Base-by-base conservation (phyloP, 2,329 filamentous ascomycete species). In the Penicillium sp. region DNA sequence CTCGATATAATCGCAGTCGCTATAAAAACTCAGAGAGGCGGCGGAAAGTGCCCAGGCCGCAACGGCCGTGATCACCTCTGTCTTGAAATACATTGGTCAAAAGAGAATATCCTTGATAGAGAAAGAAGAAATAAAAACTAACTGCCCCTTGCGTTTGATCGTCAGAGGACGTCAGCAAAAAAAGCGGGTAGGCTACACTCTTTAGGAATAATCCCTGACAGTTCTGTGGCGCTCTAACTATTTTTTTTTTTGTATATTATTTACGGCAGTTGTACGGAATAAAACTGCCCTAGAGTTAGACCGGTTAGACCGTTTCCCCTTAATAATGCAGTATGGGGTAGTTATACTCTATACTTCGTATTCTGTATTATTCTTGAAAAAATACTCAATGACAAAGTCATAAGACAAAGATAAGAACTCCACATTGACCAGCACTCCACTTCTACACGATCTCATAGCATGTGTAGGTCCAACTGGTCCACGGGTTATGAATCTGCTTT, bases 31-130 rank as follows among this genome's bases (percentile, higher is more conserved):
- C 22, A 56, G 40, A 48, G 58, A 53, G 48, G 50, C 52, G 11
- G 61, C 48, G 26, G 60, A 41, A 17, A 60, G 50, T 35, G 63
- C 65, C 65, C 66, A 70, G 10, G 63, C 62, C 30, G 62, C 61
- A 35, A 69, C 16, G n/a, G 66, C 68, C 43, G 62, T 54, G 55
- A 67, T 41, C 7, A 40, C 12, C 22, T 40, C 33, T 28, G 26
- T 28, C 36, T 30, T 40, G 25, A 49, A 8, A 49, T 49, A 30
- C 46, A 49, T 49, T 49, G 3, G 26, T 16, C n/a, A 30, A 22
- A 40, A 9, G 3, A 19, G 22, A 5, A 37, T 48, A 11, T 11
- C 12, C n/a, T 44, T 11, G 14, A n/a, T 11, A 40, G 46, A 30
- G 11, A 5, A 36, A 8, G 25, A 46, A 17, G 26, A 17, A 17